Percentiles rank a stretch among this genome's conserved stretches.
phyloP scores from a whole-genome alignment of 257 asterid genomes.

The Ocimum tenuiflorum region DNA sequence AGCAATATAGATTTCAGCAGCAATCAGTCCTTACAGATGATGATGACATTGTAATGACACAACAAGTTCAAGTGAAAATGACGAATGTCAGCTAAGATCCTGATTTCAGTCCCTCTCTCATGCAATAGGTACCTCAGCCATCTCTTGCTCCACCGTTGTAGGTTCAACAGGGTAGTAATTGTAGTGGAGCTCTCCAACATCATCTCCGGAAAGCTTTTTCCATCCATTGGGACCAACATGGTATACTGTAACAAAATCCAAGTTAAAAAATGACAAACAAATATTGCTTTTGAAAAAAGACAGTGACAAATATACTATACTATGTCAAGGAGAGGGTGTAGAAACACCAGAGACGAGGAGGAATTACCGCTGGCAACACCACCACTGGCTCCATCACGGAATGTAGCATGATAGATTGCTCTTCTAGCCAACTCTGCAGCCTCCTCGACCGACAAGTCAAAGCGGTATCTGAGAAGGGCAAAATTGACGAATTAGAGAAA shows the following conservation, averaged over 20 bases:
- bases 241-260: constrained; percentile 42
- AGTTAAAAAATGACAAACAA: constrained; percentile 16
- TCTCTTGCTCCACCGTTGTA: constrained; percentile 64
- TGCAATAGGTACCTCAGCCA: constrained; percentile 51
- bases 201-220: constrained; percentile 83
- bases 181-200: constrained; percentile 91
- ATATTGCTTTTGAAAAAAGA: not conserved
- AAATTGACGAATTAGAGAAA: not conserved
- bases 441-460: constrained; percentile 70
- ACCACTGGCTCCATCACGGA: constrained; percentile 90
- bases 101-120: constrained; percentile 25
- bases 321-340: not conserved
- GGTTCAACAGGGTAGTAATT: constrained; percentile 64
- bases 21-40: not conserved
- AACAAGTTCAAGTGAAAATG: constrained; percentile 5
- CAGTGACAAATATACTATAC: too few species aligned
- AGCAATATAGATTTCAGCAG: not conserved
- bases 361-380: constrained; percentile 76
- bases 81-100: constrained; percentile 7
- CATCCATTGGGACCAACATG: constrained; percentile 86
- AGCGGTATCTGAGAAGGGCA: constrained; percentile 37
- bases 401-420: constrained; percentile 81
- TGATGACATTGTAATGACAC: not conserved
- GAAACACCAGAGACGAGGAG: not conserved
- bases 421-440: constrained; percentile 85